Conservation (phyloP, 78 protist genomes). For the Guillardia theta region DNA sequence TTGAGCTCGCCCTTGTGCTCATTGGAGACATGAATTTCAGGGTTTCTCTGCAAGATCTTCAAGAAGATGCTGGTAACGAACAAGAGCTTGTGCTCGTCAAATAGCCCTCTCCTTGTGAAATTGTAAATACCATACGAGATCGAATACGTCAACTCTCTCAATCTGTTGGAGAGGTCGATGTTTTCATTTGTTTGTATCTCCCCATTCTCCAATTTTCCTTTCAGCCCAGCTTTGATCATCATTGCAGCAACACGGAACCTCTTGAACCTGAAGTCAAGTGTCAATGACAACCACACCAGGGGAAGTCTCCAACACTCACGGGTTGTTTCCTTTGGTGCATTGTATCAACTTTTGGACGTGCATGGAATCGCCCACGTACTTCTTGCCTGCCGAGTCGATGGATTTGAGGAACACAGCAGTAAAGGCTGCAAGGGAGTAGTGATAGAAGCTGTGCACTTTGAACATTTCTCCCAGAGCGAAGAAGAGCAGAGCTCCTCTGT, state of each 20-base stretch:
- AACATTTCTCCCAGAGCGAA: slow-evolving; percentile 38
- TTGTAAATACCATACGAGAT: slow-evolving; percentile 31
- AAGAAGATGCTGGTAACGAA: slow-evolving; percentile 52
- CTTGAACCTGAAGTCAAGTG: too few relatives aligned
- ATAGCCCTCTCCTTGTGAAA: slow-evolving; percentile 54
- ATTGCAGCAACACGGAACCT: background rate
- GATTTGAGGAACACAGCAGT: slow-evolving; percentile 58
- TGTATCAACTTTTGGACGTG: background rate
- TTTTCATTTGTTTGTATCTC: background rate
- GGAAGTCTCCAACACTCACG: too few relatives aligned
- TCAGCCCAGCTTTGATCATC: background rate
- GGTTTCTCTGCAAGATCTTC: background rate
- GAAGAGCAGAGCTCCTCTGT: slow-evolving; percentile 55
- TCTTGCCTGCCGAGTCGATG: slow-evolving; percentile 24
- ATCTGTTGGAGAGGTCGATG: slow-evolving; percentile 24
- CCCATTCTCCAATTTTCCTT: background rate
- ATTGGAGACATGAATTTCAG: background rate
- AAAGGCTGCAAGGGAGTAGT: slow-evolving; percentile 73
- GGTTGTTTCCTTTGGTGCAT: background rate
- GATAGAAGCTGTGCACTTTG: slow-evolving; percentile 69
- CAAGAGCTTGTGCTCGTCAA: slow-evolving; percentile 67
- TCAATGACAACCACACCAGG: too few relatives aligned
- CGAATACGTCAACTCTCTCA: background rate
- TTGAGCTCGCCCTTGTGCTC: background rate
- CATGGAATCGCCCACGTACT: background rate